Base-by-base conservation (phyloP, 441 rosid genomes). In the Corymbia calophylla region DNA sequence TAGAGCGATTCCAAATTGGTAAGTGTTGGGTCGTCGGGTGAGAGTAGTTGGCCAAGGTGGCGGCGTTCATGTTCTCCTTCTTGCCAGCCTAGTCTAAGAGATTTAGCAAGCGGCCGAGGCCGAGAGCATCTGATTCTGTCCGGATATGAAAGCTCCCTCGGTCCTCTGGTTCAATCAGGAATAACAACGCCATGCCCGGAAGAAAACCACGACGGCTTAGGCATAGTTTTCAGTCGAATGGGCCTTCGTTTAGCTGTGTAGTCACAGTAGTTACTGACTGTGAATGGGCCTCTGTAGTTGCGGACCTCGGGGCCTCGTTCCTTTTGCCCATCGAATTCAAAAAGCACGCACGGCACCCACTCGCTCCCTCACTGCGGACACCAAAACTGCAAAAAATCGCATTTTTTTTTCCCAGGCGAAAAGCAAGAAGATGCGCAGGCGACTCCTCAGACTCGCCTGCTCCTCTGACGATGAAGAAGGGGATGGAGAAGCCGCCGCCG, bases 391-490 rank as follows among this genome's bases (percentile, higher is more conserved):
- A 88, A 89, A 89, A 87, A 89, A 87, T 66, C 89, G 92, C 81
- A 77, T 91, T 25, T 18, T 88, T 53, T 55, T 55, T 21, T 49
- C 9, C 2, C n/a, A 91, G 86, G 87, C 90, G 87, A 54, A 56
- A 53, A 88, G 87, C 53, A 86, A 88, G 47, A 53, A 90, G 29
- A 97, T 96, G 99, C 88, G 87, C 70, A 90, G 97, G 88, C 91
- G 99, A 88, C 97, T 98, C 85, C 95, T 95, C 54, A 84, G 93
- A 62, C 93, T 96, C 48, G 90, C 62, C 87, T 87, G 91, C 90
- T 92, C 90, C 85, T 95, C 93, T 49, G 97, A 93, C 27, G 98
- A 95, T 16, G 95, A 94, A 18, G 95, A 90, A 5, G 94, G 89
- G 31, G 35, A 89, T 18, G 62, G 31, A 48, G 91, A 58, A 49